Percentiles rank a stretch among this genome's conserved stretches.
Conservation (phyloP, 148 eudicot species). For the Camellia japonica region DNA sequence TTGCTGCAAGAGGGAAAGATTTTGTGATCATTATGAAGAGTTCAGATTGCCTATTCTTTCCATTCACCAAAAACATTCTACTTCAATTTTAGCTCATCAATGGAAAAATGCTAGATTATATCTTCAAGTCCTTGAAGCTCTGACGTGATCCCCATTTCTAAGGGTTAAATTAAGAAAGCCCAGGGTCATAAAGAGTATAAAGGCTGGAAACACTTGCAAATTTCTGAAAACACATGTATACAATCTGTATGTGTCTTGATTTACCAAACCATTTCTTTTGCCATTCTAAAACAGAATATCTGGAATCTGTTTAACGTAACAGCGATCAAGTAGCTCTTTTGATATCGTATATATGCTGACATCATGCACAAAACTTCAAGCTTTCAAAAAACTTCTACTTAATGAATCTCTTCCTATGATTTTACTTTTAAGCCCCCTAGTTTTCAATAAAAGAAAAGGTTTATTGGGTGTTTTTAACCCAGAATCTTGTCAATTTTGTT, state of each 20-base stretch:
- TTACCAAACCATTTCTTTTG: not conserved
- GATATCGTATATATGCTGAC: not conserved
- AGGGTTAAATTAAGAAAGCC: not conserved
- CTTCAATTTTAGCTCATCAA: not conserved
- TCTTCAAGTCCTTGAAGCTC: not conserved
- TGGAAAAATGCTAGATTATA: not conserved
- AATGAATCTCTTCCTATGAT: slow-evolving; percentile 2
- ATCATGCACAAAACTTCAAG: not conserved
- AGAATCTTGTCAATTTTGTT: not conserved
- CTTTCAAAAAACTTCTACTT: not conserved
- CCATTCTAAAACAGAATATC: not conserved
- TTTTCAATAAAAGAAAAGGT: not conserved
- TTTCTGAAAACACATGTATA: not conserved
- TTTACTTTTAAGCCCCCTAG: not conserved
- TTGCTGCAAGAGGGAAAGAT: not conserved
- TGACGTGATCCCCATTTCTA: not conserved
- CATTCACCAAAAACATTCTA: not conserved
- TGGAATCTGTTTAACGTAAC: not conserved
- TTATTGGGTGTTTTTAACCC: not conserved
- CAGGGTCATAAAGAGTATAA: not conserved
- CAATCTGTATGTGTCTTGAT: not conserved
- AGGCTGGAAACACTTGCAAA: too few species aligned
- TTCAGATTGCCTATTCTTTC: not conserved
- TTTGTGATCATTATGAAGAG: not conserved
- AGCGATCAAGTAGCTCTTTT: not conserved